Evolutionary conservation across 371 early-diverging fungal species (phyloP).

Genomic region (Mortierella sp.): DNA sequence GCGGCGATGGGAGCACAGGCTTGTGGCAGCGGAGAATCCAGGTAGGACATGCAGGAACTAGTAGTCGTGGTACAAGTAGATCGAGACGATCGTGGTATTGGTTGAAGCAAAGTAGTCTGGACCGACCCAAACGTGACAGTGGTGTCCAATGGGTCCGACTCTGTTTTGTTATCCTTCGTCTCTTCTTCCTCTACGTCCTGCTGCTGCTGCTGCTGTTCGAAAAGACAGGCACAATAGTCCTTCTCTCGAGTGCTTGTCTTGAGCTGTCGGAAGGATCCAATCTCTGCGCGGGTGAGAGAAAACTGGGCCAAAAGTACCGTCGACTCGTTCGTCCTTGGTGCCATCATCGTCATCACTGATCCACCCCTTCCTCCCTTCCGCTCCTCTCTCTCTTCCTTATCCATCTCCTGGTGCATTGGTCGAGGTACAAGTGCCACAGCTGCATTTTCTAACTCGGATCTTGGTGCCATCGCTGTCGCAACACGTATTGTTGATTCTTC

Average conservation of each 20-base stretch:
- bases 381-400: neutral
- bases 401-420: neutral
- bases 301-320: neutral
- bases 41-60: neutral
- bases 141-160: neutral
- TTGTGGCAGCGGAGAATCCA: neutral
- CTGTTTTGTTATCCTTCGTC: neutral
- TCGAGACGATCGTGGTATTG: neutral
- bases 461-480: neutral
- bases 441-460: neutral
- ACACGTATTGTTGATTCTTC: neutral
- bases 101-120: neutral
- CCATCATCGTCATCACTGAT: neutral
- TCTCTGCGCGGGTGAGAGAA: constrained; percentile 12
- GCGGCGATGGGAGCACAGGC: neutral
- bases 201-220: constrained; percentile 3
- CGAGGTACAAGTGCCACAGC: neutral
- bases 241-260: constrained; percentile 19
- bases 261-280: constrained; percentile 21
- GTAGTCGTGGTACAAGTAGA: neutral
- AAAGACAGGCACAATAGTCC: constrained; percentile 19
- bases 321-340: neutral
- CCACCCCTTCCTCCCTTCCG: neutral
- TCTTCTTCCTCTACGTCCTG: neutral
- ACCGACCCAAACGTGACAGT: neutral